Evolutionary conservation across 106 monocot genomes (phyloP).

Genomic region (Phalaenopsis aphrodite): DNA sequence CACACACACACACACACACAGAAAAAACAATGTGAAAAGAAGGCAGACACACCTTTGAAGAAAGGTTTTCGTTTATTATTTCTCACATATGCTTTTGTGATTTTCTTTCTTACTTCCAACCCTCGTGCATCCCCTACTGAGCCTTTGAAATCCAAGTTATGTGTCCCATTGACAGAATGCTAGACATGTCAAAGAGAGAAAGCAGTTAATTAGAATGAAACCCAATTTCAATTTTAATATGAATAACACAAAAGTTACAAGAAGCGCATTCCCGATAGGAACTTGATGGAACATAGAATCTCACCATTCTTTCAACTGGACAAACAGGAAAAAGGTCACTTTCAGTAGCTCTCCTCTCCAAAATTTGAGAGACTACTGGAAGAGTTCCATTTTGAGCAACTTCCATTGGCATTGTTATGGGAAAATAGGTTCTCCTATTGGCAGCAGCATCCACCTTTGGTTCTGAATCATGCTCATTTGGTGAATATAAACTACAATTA

Average conservation of each 20-base stretch:
- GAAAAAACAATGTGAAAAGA: neutral
- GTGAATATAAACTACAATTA: neutral
- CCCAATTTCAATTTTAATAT: neutral
- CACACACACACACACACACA: neutral
- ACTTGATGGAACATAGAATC: neutral
- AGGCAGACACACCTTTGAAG: neutral
- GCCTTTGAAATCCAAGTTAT: neutral
- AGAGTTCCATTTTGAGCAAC: neutral
- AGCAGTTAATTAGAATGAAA: neutral
- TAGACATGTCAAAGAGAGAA: neutral
- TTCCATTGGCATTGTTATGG: neutral
- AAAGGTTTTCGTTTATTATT: neutral
- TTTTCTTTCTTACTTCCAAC: neutral
- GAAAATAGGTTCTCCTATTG: neutral
- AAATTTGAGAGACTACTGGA: neutral
- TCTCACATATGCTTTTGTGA: constrained; percentile 1
- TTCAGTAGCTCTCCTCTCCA: neutral
- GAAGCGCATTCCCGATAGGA: neutral
- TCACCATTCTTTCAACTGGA: neutral
- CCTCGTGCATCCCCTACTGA: neutral
- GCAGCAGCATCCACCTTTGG: neutral
- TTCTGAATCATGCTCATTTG: neutral
- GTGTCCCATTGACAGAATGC: no score
- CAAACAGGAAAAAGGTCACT: neutral
- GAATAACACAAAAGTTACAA: neutral